Evolutionary conservation across 306 rosid genomes (phyloP).

Genomic region (Heteromeles arbutifolia): DNA sequence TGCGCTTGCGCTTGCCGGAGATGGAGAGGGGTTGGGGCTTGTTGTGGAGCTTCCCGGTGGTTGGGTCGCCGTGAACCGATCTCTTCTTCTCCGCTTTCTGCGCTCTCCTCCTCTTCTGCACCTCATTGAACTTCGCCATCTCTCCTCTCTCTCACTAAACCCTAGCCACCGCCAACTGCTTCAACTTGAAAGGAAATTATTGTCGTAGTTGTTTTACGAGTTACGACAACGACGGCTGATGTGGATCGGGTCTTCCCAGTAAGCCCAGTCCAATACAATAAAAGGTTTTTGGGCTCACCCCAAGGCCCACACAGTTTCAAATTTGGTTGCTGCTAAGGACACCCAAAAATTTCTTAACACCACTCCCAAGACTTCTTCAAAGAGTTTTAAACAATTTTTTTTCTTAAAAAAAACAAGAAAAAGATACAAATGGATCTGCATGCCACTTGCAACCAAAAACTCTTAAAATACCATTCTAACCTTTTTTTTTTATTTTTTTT

Average conservation of each 20-base stretch:
- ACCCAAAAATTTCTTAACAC: not conserved
- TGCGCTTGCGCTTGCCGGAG: conserved; percentile 92
- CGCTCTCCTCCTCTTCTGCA: conserved; percentile 79
- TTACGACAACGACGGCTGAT: not conserved
- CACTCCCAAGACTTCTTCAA: not conserved
- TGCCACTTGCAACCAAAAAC: too few species aligned
- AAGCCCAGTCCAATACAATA: not conserved
- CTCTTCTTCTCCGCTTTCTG: conserved; percentile 61
- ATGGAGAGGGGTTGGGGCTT: conserved; percentile 42
- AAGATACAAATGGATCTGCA: too few species aligned
- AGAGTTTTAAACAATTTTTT: not conserved
- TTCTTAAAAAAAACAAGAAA: not conserved
- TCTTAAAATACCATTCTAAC: too few species aligned
- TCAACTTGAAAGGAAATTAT: not conserved
- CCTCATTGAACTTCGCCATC: conserved; percentile 91
- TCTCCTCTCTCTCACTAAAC: not conserved
- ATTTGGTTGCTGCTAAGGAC: not conserved
- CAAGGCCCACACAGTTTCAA: not conserved
- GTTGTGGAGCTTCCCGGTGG: conserved; percentile 56
- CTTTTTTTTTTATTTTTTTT: too few species aligned
- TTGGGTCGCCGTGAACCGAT: conserved; percentile 60
- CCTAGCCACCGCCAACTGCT: not conserved
- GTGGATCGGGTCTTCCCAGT: not conserved
- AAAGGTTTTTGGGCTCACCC: not conserved
- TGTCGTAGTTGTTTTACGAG: not conserved